Percentiles rank a stretch among this genome's conserved stretches.
phyloP scores from a whole-genome alignment of 2,329 filamentous ascomycete species.

The Xylariales sp. region DNA sequence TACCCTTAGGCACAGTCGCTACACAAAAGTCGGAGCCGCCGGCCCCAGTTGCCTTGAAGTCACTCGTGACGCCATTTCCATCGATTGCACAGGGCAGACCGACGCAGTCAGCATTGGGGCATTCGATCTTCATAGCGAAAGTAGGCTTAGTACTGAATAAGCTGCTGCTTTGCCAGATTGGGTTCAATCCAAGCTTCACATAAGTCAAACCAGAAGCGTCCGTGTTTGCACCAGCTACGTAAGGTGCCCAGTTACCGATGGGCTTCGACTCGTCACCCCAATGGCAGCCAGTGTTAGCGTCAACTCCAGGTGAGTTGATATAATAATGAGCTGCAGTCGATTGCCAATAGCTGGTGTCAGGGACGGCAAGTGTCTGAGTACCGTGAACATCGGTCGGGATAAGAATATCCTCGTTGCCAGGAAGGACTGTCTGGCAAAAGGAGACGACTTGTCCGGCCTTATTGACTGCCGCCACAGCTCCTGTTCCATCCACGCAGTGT shows the following conservation, averaged over 20 bases:
- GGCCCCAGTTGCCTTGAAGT: slow-evolving; percentile 52
- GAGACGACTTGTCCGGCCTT: slow-evolving; percentile 58
- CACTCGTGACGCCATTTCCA: slow-evolving; percentile 56
- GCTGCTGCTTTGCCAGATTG: slow-evolving; percentile 58
- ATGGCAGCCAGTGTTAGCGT: slow-evolving; percentile 56
- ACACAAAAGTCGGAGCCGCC: slow-evolving; percentile 70
- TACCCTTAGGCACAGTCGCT: slow-evolving; percentile 65
- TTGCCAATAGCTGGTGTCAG: slow-evolving; percentile 65
- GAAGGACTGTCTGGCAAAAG: slow-evolving; percentile 75
- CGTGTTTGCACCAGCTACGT: slow-evolving; percentile 71
- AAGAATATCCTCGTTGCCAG: slow-evolving; percentile 77
- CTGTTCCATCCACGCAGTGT: slow-evolving; percentile 67
- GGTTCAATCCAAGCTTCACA: slow-evolving; percentile 74
- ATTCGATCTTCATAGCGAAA: slow-evolving; percentile 68
- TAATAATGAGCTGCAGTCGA: slow-evolving; percentile 73
- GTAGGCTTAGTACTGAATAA: slow-evolving; percentile 54
- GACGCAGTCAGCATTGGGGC: slow-evolving; percentile 60
- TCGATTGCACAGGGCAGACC: slow-evolving; percentile 72
- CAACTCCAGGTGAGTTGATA: slow-evolving; percentile 68
- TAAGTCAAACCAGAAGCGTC: slow-evolving; percentile 61
- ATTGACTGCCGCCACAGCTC: slow-evolving; percentile 61
- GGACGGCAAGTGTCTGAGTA: slow-evolving; percentile 62
- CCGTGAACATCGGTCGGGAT: slow-evolving; percentile 67
- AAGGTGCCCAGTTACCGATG: slow-evolving; percentile 72
- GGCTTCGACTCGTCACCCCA: slow-evolving; percentile 63